Percentiles rank a stretch among this genome's conserved stretches.
These are phyloP conservation scores for Lojkania enalia DNA, from an alignment of 2,329 filamentous ascomycete genomes.

Conservation along the genomic window DNA sequence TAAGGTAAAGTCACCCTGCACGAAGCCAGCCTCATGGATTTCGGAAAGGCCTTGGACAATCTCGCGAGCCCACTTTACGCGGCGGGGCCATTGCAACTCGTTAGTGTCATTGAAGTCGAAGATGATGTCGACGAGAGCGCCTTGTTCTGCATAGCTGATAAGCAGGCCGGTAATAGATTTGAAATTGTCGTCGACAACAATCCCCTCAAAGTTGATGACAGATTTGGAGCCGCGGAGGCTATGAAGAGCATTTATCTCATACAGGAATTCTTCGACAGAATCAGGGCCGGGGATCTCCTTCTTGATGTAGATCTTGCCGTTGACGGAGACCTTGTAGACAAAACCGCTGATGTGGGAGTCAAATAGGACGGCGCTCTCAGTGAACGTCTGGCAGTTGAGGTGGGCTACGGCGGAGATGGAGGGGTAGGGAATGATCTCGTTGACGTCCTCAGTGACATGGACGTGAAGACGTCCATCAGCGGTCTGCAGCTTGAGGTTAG, in stretches of 20 bases:
- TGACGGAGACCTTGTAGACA: slow-evolving; percentile 85
- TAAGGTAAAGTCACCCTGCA: slow-evolving; percentile 95
- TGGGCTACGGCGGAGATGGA: slow-evolving; percentile 73
- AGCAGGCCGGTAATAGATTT: slow-evolving; percentile 82
- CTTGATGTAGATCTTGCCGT: slow-evolving; percentile 78
- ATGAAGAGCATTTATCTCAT: slow-evolving; percentile 94
- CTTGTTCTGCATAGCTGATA: slow-evolving; percentile 83
- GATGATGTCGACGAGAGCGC: slow-evolving; percentile 86
- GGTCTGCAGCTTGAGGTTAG: slow-evolving; percentile 92
- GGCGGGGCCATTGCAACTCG: slow-evolving; percentile 67
- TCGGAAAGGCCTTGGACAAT: slow-evolving; percentile 88
- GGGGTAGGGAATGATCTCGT: slow-evolving; percentile 91
- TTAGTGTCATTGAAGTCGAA: slow-evolving; percentile 69
- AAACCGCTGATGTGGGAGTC: slow-evolving; percentile 95
- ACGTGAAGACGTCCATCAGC: slow-evolving; percentile 86
- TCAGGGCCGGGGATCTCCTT: slow-evolving; percentile 98
- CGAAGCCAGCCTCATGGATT: slow-evolving; percentile 93
- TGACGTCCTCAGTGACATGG: slow-evolving; percentile 95
- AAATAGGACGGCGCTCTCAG: slow-evolving; percentile 77
- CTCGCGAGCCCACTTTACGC: slow-evolving; percentile 87
- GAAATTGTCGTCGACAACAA: slow-evolving; percentile 78
- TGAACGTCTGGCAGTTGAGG: slow-evolving; percentile 61
- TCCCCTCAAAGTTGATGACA: slow-evolving; percentile 84
- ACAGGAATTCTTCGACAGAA: slow-evolving; percentile 93
- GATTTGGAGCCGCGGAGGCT: slow-evolving; percentile 71